Conservation (phyloP, 306 rosid genomes). For the Abrus pulchellus region DNA sequence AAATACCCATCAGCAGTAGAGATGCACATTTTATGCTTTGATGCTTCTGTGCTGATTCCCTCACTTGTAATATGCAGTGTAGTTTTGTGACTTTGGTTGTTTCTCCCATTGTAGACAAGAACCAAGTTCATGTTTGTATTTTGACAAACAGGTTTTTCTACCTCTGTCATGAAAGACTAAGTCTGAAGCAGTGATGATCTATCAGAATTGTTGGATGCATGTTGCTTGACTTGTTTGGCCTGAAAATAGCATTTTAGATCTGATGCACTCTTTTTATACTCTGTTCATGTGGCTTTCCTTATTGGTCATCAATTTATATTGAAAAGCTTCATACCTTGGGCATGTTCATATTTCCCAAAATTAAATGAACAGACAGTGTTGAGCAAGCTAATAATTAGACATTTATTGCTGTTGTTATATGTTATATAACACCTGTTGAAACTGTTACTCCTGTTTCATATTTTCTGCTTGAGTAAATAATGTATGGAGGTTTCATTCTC, state of each 20-base stretch:
- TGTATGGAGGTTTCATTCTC: slow-evolving; percentile 14
- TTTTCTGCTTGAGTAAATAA: not conserved
- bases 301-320: not conserved
- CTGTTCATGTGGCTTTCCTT: not conserved
- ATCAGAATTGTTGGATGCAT: slow-evolving; percentile 13
- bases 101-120: slow-evolving; percentile 31
- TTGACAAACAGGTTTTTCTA: slow-evolving; percentile 12
- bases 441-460: slow-evolving; percentile 14
- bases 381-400: slow-evolving; percentile 21
- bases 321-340: not conserved
- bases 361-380: not conserved
- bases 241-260: slow-evolving; percentile 3
- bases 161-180: slow-evolving; percentile 18
- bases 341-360: slow-evolving; percentile 27
- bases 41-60: slow-evolving; percentile 9
- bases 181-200: slow-evolving; percentile 17
- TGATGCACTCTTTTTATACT: slow-evolving; percentile 8
- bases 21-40: slow-evolving; percentile 8
- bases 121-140: slow-evolving; percentile 6
- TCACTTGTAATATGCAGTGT: not conserved
- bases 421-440: slow-evolving; percentile 6
- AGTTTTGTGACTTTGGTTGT: slow-evolving; percentile 22
- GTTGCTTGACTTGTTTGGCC: slow-evolving; percentile 10
- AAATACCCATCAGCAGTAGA: slow-evolving; percentile 14
- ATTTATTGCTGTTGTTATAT: not conserved